A percentile compares a stretch with the other conserved stretches of the same genome.
These are phyloP conservation scores for Fusarium agapanthi DNA, from an alignment of 2,329 filamentous ascomycete species.

Conservation along the genomic window DNA sequence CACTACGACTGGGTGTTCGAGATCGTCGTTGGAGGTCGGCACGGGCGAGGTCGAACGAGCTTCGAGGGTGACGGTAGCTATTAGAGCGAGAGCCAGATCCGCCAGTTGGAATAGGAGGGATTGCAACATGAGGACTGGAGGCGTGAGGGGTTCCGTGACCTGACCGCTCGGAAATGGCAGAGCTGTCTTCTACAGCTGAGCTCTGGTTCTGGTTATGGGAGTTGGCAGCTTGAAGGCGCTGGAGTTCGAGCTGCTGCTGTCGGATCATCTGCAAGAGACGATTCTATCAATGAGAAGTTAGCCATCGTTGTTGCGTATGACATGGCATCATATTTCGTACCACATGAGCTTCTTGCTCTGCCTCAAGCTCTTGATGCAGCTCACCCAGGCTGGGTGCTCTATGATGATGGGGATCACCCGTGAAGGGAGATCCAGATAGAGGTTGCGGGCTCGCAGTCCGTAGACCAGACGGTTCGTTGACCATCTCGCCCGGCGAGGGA, in stretches of 20 bases:
- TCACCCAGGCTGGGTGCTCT: conserved; percentile 77
- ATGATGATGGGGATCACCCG: conserved; percentile 68
- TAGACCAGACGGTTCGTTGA: conserved; percentile 52
- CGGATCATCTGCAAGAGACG: conserved; percentile 80
- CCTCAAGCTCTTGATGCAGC: conserved; percentile 81
- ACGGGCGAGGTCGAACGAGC: conserved; percentile 67
- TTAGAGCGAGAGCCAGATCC: conserved; percentile 63
- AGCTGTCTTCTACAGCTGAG: conserved; percentile 55
- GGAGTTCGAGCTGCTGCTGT: conserved; percentile 76
- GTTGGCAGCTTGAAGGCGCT: conserved; percentile 63
- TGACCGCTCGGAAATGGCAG: conserved; percentile 58
- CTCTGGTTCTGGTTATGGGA: conserved; percentile 44
- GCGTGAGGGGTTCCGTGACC: conserved; percentile 49
- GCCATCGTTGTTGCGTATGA: not conserved
- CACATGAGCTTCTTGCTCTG: conserved; percentile 81
- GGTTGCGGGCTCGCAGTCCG: conserved; percentile 54
- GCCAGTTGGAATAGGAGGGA: conserved; percentile 45
- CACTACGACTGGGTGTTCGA: conserved; percentile 66
- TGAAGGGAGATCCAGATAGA: conserved; percentile 58
- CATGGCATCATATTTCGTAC: conserved; percentile 52
- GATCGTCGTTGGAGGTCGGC: conserved; percentile 65
- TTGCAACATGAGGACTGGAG: conserved; percentile 46
- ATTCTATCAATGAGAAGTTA: conserved; percentile 59
- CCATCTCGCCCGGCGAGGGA: conserved; percentile 75
- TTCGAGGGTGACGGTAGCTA: conserved; percentile 59